Conservation (phyloP, 805 yeast species). For the Cyberlindnera maclurae region DNA sequence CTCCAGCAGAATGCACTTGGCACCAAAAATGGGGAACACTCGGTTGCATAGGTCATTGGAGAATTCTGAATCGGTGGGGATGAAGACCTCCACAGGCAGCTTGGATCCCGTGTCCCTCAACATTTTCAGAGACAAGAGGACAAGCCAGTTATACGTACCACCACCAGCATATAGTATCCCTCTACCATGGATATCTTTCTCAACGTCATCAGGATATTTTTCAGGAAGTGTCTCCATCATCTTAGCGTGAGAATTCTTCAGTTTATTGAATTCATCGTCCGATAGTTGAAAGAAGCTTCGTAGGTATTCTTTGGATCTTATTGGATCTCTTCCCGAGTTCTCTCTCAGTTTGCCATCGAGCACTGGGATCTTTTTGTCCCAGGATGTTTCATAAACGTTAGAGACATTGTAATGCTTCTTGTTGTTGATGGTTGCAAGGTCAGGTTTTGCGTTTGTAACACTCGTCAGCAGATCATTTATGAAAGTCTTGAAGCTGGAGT, state of each 20-base stretch:
- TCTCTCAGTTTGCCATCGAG: conserved; percentile 21
- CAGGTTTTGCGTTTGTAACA: conserved; percentile 15
- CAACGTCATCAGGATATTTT: conserved; percentile 31
- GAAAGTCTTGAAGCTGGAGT: conserved; percentile 12
- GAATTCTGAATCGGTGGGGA: conserved; percentile 64
- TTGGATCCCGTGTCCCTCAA: conserved; percentile 59
- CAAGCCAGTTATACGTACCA: conserved; percentile 58
- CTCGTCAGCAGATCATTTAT: conserved; percentile 13
- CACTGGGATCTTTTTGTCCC: conserved; percentile 20
- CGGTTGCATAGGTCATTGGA: conserved; percentile 64
- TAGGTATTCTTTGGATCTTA: conserved; percentile 20
- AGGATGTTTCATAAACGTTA: conserved; percentile 9
- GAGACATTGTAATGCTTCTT: conserved; percentile 17
- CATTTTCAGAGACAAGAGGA: conserved; percentile 44
- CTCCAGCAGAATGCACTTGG: conserved; percentile 51
- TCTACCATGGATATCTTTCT: conserved; percentile 33
- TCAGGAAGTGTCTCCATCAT: conserved; percentile 30
- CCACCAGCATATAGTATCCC: conserved; percentile 77
- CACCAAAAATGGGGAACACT: conserved; percentile 60
- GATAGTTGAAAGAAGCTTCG: conserved; percentile 13
- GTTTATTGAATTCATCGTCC: conserved; percentile 9
- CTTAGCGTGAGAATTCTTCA: conserved; percentile 17
- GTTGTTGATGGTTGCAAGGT: conserved; percentile 15
- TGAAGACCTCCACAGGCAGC: conserved; percentile 75
- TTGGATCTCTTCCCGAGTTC: conserved; percentile 18